Conservation (phyloP, 805 yeast genomes). For the Tetrapisispora namnaoensis region DNA sequence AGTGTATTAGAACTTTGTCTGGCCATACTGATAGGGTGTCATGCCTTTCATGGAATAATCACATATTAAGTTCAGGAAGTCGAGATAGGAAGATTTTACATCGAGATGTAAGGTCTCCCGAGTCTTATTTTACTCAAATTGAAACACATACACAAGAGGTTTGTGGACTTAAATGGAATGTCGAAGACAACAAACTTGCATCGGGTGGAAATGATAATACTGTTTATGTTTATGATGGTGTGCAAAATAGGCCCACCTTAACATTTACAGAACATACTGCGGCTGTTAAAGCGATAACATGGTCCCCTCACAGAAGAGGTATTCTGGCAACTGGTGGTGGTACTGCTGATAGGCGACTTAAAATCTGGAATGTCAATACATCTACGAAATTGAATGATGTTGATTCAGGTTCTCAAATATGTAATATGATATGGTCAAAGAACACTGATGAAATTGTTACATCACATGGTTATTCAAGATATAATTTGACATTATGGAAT, state of each 20-base stretch:
- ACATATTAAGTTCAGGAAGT: constrained; percentile 77
- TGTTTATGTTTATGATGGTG: constrained; percentile 80
- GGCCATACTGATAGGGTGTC: constrained; percentile 84
- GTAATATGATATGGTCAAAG: constrained; percentile 87
- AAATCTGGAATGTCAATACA: constrained; percentile 84
- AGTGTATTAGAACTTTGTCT: constrained; percentile 81
- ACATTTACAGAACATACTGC: constrained; percentile 79
- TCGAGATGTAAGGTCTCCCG: constrained; percentile 82
- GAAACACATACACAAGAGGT: constrained; percentile 85
- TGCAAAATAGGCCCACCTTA: constrained; percentile 53
- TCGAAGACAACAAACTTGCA: constrained; percentile 83
- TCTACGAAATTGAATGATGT: constrained; percentile 66
- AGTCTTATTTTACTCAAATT: constrained; percentile 64
- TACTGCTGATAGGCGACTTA: constrained; percentile 81
- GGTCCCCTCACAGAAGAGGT: constrained; percentile 97
- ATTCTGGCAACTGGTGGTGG: constrained; percentile 95
- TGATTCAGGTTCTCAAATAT: constrained; percentile 95
- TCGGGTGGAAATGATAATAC: constrained; percentile 92
- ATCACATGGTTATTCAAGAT: constrained; percentile 87
- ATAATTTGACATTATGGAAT: constrained; percentile 90
- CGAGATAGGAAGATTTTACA: constrained; percentile 78
- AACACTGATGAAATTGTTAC: constrained; percentile 88
- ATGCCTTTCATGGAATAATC: constrained; percentile 90
- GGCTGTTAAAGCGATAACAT: constrained; percentile 91
- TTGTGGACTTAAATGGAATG: constrained; percentile 92